phyloP scores from a whole-genome alignment of 441 rosid species.

The Erodium trifolium region DNA sequence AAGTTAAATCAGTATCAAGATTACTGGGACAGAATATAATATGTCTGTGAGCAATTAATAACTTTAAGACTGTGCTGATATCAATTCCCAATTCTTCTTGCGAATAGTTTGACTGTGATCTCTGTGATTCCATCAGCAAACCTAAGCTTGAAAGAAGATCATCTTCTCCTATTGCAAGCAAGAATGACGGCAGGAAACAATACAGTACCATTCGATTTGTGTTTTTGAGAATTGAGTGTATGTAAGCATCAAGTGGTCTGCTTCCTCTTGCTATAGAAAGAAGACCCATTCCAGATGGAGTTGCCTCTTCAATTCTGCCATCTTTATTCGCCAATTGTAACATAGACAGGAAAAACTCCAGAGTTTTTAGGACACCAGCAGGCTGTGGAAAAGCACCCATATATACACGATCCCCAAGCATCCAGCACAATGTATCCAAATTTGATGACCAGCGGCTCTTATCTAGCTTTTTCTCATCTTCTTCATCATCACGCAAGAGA shows the following conservation, averaged over 20 bases:
- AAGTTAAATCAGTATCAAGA: conserved; percentile 86
- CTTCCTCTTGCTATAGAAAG: conserved; percentile 81
- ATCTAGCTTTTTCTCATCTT: conserved; percentile 86
- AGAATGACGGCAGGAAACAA: conserved; percentile 93
- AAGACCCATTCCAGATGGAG: conserved; percentile 88
- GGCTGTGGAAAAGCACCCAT: conserved; percentile 99
- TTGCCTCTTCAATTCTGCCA: conserved; percentile 91
- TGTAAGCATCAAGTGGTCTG: conserved; percentile 84
- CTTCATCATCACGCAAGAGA: conserved; percentile 98
- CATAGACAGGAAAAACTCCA: conserved; percentile 97
- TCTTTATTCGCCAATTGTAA: conserved; percentile 95
- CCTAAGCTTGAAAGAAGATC: conserved; percentile 75
- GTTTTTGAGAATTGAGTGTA: conserved; percentile 88
- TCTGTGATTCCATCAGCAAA: conserved; percentile 61
- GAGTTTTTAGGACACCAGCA: conserved; percentile 64
- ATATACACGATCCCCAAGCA: conserved; percentile 94
- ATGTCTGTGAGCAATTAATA: conserved; percentile 84
- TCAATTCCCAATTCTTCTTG: conserved; percentile 78
- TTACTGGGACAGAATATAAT: conserved; percentile 96
- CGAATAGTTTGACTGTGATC: conserved; percentile 35
- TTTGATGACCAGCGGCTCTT: conserved; percentile 91
- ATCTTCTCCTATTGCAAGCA: conserved; percentile 83
- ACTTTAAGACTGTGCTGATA: conserved; percentile 77
- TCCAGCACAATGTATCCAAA: conserved; percentile 91
- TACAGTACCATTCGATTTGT: conserved; percentile 83